Evolutionary conservation across 2,329 filamentous ascomycete genomes (phyloP), one percentile per base, ranked within the genome.

Genomic region (Aureobasidium namibiae): DNA sequence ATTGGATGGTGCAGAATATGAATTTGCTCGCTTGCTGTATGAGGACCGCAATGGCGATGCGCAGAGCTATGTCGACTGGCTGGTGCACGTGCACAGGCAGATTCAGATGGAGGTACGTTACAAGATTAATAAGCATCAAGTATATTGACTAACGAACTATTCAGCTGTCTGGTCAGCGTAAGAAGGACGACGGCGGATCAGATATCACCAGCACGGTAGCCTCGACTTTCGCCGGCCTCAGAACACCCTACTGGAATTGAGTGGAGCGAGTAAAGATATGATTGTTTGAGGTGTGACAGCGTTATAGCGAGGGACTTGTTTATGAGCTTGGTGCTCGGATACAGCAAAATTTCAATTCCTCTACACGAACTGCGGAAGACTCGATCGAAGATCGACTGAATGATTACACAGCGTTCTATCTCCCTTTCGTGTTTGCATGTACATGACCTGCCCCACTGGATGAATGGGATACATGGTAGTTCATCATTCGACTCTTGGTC

Each of bases 31-130:
- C 56, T 79, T 95, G 74, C 74, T 99, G 65, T 85, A 96, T 33
- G 94, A 99, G 75, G 94, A 99, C 70, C 83, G 94, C 64, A 97
- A 97, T 73, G 96, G 96, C 66, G 94, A 99, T 76, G 94, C 94
- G 36, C 92, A 95, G 75, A 95, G 89, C 70, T 99, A 97, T 74
- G 94, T 97, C 34, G 94, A 99, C 75, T 99, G 94, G 94, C 79
- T 99, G 68, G 94, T 99, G 60, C 89, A 96, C 73, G 82, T 97
- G 63, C 94, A 99, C 75, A 87, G 92, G 67, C 86, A 89, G 65
- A 94, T 99, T 64, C 92, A 96, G 71, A 79, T 96, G 64, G 94
- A 99, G 73, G 77, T 78, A 70, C 67, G 71, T 67, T 16, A 16
- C 26, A 36, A 9, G 5, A 1, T 23, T 23, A 38, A 14, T 26